Percentiles rank a stretch among this genome's conserved stretches.
Conservation (phyloP, 305 asterid genomes). For the Ilex paraguariensis region DNA sequence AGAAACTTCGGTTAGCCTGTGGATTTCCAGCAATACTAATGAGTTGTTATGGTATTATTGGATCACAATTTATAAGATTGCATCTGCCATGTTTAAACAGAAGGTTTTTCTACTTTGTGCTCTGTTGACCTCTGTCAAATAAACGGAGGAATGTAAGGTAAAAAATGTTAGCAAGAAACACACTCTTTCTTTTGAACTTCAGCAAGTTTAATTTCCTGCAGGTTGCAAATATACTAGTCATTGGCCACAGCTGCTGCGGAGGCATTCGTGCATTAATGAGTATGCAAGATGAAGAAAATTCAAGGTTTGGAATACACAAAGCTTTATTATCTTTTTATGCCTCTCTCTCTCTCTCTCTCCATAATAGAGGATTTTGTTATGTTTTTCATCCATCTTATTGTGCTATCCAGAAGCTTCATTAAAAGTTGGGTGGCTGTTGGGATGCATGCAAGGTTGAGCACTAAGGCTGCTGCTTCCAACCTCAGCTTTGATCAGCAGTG, state of each 20-base stretch:
- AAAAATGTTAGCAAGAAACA: slow-evolving; percentile 1
- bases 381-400: slow-evolving; percentile 18
- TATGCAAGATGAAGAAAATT: slow-evolving; percentile 54
- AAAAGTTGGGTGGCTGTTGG: slow-evolving; percentile 72
- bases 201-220: slow-evolving; percentile 21
- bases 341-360: slow-evolving; percentile 7
- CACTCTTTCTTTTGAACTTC: slow-evolving; percentile 1
- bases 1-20: too few relatives aligned
- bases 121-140: too few relatives aligned
- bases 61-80: too few relatives aligned
- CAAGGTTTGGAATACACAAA: slow-evolving; percentile 41
- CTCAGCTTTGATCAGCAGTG: slow-evolving; percentile 88
- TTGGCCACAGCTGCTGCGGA: slow-evolving; percentile 98
- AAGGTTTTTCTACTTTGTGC: too few relatives aligned
- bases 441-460: slow-evolving; percentile 57
- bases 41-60: too few relatives aligned
- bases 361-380: neutral
- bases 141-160: too few relatives aligned
- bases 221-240: slow-evolving; percentile 80
- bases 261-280: slow-evolving; percentile 96
- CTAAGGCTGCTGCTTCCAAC: slow-evolving; percentile 67
- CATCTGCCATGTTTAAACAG: too few relatives aligned
- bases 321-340: neutral
- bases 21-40: too few relatives aligned
- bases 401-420: slow-evolving; percentile 68